Evolutionary conservation across 2,329 filamentous ascomycete genomes (phyloP).

Genomic region (Coniella lustricola): DNA sequence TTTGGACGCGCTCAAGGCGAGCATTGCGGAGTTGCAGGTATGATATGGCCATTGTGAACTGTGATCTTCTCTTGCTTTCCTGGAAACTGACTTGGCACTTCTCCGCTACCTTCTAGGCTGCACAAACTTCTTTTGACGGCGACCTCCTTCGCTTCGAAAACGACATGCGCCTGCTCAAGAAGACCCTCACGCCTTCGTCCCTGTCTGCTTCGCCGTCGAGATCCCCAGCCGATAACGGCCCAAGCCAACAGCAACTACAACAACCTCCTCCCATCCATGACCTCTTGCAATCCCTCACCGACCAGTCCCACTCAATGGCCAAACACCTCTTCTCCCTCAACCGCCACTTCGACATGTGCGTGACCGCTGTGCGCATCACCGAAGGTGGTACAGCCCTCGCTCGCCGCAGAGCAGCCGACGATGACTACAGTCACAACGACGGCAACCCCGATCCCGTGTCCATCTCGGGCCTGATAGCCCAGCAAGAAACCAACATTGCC

Average conservation of each 20-base stretch:
- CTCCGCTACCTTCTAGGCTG: conserved; percentile 33
- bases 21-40: conserved; percentile 65
- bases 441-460: conserved; percentile 35
- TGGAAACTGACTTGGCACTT: not conserved
- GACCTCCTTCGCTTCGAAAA: conserved; percentile 70
- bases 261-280: conserved; percentile 36
- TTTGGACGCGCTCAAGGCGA: conserved; percentile 59
- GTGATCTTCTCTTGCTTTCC: not conserved
- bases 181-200: conserved; percentile 38
- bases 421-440: conserved; percentile 17
- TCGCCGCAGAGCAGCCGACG: conserved; percentile 60
- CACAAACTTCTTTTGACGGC: conserved; percentile 68
- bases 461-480: conserved; percentile 59
- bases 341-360: conserved; percentile 86
- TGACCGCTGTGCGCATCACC: conserved; percentile 79
- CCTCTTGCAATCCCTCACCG: conserved; percentile 57
- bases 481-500: conserved; percentile 44
- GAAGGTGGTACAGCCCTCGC: conserved; percentile 19
- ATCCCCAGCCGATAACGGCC: conserved; percentile 30
- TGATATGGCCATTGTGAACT: not conserved
- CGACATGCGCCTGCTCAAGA: conserved; percentile 60
- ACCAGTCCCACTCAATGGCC: conserved; percentile 76
- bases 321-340: conserved; percentile 72
- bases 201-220: conserved; percentile 29
- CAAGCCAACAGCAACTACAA: no score